These are phyloP conservation scores for Trypanosoma caninum DNA, from an alignment of 208 protist genomes.

Conservation along the genomic window DNA sequence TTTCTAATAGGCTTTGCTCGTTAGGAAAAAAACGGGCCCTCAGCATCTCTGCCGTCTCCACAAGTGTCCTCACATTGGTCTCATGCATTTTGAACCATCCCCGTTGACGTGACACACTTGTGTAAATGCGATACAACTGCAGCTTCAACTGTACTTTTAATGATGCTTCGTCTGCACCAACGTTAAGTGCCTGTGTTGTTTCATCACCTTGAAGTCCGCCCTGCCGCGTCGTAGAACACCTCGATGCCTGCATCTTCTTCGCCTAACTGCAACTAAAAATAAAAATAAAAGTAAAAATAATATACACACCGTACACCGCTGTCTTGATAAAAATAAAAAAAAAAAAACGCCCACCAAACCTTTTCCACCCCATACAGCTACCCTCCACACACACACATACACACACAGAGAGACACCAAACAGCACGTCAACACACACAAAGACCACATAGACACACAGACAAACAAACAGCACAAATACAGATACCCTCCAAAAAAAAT, in stretches of 20 bases:
- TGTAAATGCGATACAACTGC: constrained; percentile 23
- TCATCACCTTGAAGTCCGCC: background rate
- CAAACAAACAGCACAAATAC: too few relatives aligned
- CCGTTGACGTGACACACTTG: constrained; percentile 18
- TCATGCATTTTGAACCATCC: constrained; percentile 23
- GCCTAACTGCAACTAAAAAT: constrained; percentile 3
- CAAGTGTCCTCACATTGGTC: constrained; percentile 4
- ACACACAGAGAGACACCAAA: too few relatives aligned
- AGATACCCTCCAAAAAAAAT: too few relatives aligned
- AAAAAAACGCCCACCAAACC: too few relatives aligned
- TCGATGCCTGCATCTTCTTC: background rate
- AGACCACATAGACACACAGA: too few relatives aligned
- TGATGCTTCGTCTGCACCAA: background rate
- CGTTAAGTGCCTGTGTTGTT: background rate
- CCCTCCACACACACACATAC: too few relatives aligned
- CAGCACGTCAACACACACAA: too few relatives aligned
- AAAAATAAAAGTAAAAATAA: constrained; percentile 21
- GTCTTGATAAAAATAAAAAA: too few relatives aligned
- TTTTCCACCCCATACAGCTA: too few relatives aligned
- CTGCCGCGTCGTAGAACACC: background rate
- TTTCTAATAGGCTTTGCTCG: background rate
- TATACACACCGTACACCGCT: too few relatives aligned
- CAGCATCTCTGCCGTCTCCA: constrained; percentile 10
- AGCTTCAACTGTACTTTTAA: constrained; percentile 6
- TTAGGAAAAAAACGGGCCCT: constrained; percentile 18